These are phyloP conservation scores for Acer negundo DNA, from an alignment of 345 rosid genomes.

Conservation along the genomic window DNA sequence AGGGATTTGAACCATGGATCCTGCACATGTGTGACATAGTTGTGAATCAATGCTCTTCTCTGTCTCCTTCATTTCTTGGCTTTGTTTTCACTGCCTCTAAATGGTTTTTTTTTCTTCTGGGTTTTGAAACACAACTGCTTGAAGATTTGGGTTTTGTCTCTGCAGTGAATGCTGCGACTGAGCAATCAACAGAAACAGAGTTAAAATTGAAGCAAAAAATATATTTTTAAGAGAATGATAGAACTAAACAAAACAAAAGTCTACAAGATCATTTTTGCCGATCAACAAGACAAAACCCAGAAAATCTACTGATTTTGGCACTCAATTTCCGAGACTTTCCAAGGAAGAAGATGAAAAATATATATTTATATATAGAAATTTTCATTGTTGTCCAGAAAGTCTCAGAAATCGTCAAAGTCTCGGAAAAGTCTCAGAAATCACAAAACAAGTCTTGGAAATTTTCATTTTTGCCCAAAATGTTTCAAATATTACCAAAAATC, in stretches of 20 bases:
- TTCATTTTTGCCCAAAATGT: no score
- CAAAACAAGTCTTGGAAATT: no score
- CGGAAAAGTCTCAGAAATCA: no score
- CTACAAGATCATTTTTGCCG: no score
- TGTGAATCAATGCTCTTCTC: slow-evolving; percentile 81
- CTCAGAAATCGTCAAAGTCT: no score
- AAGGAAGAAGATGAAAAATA: no score
- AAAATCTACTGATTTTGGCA: no score
- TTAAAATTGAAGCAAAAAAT: slow-evolving; percentile 11
- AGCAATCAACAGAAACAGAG: not conserved
- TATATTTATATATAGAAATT: no score
- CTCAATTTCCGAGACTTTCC: no score
- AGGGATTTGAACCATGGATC: slow-evolving; percentile 92
- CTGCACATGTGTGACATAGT: slow-evolving; percentile 98
- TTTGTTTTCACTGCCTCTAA: not conserved
- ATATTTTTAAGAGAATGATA: not conserved
- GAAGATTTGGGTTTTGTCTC: slow-evolving; percentile 6
- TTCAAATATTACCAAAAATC: no score
- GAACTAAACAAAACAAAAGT: not conserved
- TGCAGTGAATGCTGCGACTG: slow-evolving; percentile 1
- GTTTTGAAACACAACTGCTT: not conserved
- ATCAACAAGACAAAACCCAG: no score
- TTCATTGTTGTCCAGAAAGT: no score
- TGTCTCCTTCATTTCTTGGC: slow-evolving; percentile 39
- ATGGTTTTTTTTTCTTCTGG: not conserved